Evolutionary conservation across 163 green algal genomes (phyloP), one percentile per base, ranked within the genome.

Genomic region (Scenedesmus sp.): DNA sequence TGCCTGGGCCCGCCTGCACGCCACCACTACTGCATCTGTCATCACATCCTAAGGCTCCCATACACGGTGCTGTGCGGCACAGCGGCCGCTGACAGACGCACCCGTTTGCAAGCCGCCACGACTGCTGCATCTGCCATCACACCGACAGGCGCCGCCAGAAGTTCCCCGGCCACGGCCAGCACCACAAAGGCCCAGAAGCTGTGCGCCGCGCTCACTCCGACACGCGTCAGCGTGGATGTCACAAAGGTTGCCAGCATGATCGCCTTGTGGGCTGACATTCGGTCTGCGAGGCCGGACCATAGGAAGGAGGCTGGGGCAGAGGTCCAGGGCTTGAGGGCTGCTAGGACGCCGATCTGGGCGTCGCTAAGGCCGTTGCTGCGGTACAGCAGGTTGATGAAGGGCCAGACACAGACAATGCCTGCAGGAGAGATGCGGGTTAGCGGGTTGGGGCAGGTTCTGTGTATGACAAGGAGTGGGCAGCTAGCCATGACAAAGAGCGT

Each of bases 261-360:
- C 0, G 43, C 37, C 49, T 81, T 81, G 89, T 96, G 93, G 10
- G 37, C 30, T 6, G n/a, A 22, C 33, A 40, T 56, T 26, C 70
- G 35, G 89, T 96, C 94, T 65, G 93, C 93, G 18, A 92, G 20
- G 13, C 80, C 83, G 13, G 89, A 87, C 68, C 94, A 88, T 2
- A 93, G 16, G 56, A 91, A 91, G 33, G 91, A 92, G 65, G 93
- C 79, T 12, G 91, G 88, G 1, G 93, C 93, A 18, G 90, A 89
- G 10, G 93, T 68, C 92, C 90, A 95, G 30, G 93, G 92, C 22
- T 85, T 92, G 0, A 89, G 24, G 6, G 93, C 92, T 22, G 91
- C 86, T 42, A 96, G 72, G 2, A 95, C 6, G n/a, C 94, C 94
- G 35, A 95, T 95, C 42, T 94, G 91, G 73, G 82, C n/a, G 13